These are phyloP conservation scores for Papiliotrema terrestris DNA, from an alignment of 1,284 basidiomycete species.

Conservation along the genomic window DNA sequence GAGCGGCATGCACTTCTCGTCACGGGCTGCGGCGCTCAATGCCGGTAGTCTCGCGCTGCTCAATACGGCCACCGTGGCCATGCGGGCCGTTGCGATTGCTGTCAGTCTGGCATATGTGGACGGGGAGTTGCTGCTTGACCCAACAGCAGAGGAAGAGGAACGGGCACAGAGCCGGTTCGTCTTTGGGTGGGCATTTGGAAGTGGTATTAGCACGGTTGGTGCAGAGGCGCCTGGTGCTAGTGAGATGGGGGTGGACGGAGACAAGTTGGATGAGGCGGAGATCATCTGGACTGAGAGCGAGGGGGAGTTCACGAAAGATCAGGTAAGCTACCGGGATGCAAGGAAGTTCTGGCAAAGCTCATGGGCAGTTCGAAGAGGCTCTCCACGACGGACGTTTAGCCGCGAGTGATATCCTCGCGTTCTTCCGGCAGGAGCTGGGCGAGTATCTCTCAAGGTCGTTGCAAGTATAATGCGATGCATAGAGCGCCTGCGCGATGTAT, in stretches of 20 bases:
- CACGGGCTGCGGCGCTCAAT: slow-evolving; percentile 56
- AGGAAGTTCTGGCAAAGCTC: not conserved
- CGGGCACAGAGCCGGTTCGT: slow-evolving; percentile 60
- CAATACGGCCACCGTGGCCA: slow-evolving; percentile 49
- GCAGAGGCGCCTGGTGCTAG: slow-evolving; percentile 45
- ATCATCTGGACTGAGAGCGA: slow-evolving; percentile 50
- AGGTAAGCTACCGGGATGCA: slow-evolving; percentile 22
- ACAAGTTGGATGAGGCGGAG: slow-evolving; percentile 52
- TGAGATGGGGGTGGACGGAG: slow-evolving; percentile 51
- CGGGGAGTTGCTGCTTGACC: slow-evolving; percentile 69
- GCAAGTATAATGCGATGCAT: not conserved
- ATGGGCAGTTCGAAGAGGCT: slow-evolving; percentile 25
- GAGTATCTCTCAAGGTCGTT: not conserved
- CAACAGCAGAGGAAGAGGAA: slow-evolving; percentile 60
- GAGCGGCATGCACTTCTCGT: slow-evolving; percentile 26
- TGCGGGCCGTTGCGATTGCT: slow-evolving; percentile 50
- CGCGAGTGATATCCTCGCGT: slow-evolving; percentile 21
- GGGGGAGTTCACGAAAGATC: slow-evolving; percentile 35
- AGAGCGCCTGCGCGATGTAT: too few species aligned
- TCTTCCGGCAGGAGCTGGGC: slow-evolving; percentile 12
- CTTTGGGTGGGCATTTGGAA: slow-evolving; percentile 50
- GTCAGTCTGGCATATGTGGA: slow-evolving; percentile 53
- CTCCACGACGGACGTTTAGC: slow-evolving; percentile 18
- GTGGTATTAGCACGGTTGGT: slow-evolving; percentile 30
- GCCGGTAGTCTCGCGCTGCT: slow-evolving; percentile 51